These are phyloP conservation scores for Olyra latifolia DNA, from an alignment of 176 grass and related monocot genomes.

Conservation along the genomic window DNA sequence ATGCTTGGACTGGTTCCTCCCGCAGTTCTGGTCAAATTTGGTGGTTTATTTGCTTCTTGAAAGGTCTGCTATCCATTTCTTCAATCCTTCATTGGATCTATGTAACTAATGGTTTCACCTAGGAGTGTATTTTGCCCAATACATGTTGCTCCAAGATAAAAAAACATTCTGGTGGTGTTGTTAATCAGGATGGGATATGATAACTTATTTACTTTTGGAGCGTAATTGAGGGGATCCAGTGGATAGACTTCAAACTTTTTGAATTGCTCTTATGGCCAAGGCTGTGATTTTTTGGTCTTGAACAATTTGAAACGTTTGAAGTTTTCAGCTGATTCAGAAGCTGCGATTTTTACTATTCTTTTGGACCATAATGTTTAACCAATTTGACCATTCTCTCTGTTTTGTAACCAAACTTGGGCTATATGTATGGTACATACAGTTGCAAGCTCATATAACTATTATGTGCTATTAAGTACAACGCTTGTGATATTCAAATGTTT, in stretches of 20 bases:
- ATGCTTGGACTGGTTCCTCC: constrained; percentile 11
- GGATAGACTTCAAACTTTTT: background rate
- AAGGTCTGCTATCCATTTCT: background rate
- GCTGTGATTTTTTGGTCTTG: background rate
- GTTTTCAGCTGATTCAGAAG: background rate
- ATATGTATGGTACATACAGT: background rate
- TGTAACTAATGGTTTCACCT: background rate
- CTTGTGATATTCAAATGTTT: background rate
- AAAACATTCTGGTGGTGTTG: background rate
- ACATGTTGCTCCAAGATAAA: background rate
- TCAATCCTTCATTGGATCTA: background rate
- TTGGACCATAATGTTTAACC: background rate
- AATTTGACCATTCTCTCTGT: background rate
- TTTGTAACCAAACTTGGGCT: background rate
- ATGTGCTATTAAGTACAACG: background rate
- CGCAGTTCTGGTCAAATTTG: constrained; percentile 26
- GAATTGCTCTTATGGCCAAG: background rate
- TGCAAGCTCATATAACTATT: background rate
- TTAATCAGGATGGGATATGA: background rate
- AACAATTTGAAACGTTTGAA: background rate
- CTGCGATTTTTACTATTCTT: background rate
- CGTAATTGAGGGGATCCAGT: background rate
- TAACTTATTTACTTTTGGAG: background rate
- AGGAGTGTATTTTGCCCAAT: background rate
- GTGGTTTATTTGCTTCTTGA: background rate